Evolutionary conservation across 2,329 filamentous ascomycete species (phyloP).

Genomic region (Talaromyces albobiverticillius): DNA sequence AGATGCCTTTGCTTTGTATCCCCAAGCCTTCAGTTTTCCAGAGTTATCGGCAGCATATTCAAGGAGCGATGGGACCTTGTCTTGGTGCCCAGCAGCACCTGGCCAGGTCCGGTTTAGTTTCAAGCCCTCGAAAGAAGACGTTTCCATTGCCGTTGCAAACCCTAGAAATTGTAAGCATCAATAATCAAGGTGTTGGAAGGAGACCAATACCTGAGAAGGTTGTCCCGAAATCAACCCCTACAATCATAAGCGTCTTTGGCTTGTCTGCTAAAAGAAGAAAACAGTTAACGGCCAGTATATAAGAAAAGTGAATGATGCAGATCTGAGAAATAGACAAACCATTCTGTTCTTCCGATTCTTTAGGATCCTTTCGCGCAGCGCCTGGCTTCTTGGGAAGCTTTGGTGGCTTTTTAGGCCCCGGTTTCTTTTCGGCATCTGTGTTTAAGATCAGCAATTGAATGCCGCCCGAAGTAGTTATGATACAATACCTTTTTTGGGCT

Average conservation of each 20-base stretch:
- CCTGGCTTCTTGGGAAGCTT: neutral
- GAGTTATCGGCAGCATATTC: neutral
- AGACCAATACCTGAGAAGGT: conserved; percentile 9
- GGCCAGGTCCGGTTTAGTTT: neutral
- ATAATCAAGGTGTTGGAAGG: neutral
- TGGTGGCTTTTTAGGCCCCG: neutral
- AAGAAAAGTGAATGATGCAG: neutral
- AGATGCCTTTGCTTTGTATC: neutral
- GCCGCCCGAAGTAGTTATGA: too few species aligned
- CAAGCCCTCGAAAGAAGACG: neutral
- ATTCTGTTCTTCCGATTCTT: neutral
- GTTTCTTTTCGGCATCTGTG: neutral
- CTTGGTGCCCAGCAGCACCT: neutral
- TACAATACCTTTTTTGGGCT: too few species aligned
- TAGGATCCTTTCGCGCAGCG: too few species aligned
- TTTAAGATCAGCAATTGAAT: too few species aligned
- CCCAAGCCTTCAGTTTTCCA: neutral
- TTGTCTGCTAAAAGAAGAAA: neutral
- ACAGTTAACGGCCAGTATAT: neutral
- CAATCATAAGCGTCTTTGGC: neutral
- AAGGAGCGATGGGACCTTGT: neutral
- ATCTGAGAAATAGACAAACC: neutral
- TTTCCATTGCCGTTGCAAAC: neutral
- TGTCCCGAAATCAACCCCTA: conserved; percentile 13
- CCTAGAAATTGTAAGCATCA: neutral